Conservation (phyloP, 352 stramenopile genomes). For the Pythium guiyangense region DNA sequence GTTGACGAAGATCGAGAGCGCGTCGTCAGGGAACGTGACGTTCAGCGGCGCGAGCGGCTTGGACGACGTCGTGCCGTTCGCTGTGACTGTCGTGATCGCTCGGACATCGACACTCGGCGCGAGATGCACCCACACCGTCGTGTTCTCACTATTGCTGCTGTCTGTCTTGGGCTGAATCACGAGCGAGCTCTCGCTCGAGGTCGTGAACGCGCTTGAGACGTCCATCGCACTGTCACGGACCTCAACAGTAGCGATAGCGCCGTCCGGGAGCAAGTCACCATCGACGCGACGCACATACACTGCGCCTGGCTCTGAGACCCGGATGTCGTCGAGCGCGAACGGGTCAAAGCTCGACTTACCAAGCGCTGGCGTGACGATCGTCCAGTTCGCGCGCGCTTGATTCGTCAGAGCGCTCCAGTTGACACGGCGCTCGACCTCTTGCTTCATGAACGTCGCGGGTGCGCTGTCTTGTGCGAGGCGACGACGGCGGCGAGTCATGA, state of each 20-base stretch:
- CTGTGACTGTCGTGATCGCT: neutral
- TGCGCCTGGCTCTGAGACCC: neutral
- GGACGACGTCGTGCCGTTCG: neutral
- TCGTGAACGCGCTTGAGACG: neutral
- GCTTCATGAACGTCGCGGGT: neutral
- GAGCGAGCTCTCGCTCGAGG: neutral
- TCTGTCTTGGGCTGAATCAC: neutral
- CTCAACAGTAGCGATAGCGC: neutral
- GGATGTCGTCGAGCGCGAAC: neutral
- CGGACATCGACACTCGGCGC: neutral
- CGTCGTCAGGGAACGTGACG: conserved; percentile 1
- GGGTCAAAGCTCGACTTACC: neutral
- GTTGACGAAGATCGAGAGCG: conserved; percentile 2
- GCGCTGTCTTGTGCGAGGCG: too few species aligned
- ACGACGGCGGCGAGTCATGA: too few species aligned
- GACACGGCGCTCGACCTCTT: neutral
- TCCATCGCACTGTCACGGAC: neutral
- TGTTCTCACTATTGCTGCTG: neutral
- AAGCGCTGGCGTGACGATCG: neutral
- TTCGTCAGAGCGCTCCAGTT: neutral
- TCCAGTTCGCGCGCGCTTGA: neutral
- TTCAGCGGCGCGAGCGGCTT: neutral
- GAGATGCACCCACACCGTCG: neutral
- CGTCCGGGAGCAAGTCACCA: conserved; percentile 7
- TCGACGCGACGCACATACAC: neutral